A percentile compares a stretch with the other conserved stretches of the same genome.
Evolutionary conservation across 129 eudicot species (phyloP).

Genomic region (Dittrichia graveolens): DNA sequence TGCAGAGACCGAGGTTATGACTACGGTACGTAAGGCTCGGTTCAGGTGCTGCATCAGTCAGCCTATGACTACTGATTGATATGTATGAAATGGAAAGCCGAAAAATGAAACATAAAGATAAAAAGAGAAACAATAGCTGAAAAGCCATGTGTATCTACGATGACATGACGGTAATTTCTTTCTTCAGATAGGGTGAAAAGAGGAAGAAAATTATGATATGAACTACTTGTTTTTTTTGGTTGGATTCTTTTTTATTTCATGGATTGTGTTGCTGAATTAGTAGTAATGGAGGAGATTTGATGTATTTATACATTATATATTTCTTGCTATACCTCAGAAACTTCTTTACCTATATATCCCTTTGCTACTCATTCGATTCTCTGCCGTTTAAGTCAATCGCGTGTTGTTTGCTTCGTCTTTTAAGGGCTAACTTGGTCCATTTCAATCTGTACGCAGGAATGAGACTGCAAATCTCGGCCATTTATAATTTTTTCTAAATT

Average conservation of each 20-base stretch:
- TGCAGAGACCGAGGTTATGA: conserved; percentile 85
- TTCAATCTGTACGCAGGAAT: neutral
- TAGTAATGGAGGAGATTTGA: conserved; percentile 67
- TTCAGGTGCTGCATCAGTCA: conserved; percentile 95
- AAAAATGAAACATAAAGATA: neutral
- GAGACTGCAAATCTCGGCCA: neutral
- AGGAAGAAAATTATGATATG: conserved; percentile 49
- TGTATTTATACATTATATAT: conserved; percentile 45
- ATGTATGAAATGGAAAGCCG: conserved; percentile 10
- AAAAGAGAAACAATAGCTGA: conserved; percentile 14
- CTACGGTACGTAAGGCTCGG: conserved; percentile 88
- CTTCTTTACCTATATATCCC: neutral
- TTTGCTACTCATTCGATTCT: neutral
- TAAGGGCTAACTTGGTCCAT: neutral
- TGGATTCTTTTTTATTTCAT: conserved; percentile 38
- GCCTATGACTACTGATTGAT: conserved; percentile 90
- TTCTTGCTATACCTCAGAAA: conserved; percentile 6
- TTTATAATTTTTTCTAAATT: neutral
- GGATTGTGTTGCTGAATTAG: conserved; percentile 60
- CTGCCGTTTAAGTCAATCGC: neutral
- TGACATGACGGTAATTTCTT: conserved; percentile 57
- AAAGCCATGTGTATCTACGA: conserved; percentile 56
- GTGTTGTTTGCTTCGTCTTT: too few species aligned
- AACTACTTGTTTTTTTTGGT: conserved; percentile 43
- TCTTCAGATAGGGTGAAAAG: conserved; percentile 51